Evolutionary conservation across 2,329 filamentous ascomycete species (phyloP).

Genomic region (Endothia cerciana): DNA sequence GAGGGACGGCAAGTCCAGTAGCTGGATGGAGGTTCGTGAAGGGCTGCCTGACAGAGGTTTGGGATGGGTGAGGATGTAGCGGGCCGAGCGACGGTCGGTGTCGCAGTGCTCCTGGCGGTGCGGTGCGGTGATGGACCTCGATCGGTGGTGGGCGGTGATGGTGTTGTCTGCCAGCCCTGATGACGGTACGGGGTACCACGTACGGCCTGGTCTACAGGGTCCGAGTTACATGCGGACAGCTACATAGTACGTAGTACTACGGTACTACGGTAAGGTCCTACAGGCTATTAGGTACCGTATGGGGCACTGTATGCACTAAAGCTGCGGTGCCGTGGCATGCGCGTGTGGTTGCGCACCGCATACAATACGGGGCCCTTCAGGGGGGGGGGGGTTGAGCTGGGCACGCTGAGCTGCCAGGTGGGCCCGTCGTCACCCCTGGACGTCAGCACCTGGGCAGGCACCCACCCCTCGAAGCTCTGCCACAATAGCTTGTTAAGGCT

Average conservation of each 20-base stretch:
- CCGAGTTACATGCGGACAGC: not conserved
- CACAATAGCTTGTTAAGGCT: no score
- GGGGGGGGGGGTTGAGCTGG: no score
- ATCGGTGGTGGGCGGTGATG: slow-evolving; percentile 10
- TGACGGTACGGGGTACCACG: slow-evolving; percentile 13
- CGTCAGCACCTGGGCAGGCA: no score
- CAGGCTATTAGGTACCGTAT: no score
- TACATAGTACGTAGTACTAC: not conserved
- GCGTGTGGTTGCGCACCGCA: no score
- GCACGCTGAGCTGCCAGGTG: no score
- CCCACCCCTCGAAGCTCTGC: no score
- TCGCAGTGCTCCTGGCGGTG: not conserved
- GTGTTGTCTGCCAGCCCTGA: slow-evolving; percentile 18
- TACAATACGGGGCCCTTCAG: no score
- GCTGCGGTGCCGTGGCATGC: no score
- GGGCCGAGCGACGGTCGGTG: not conserved
- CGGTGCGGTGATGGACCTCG: slow-evolving; percentile 1
- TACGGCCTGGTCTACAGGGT: not conserved
- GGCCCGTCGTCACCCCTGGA: no score
- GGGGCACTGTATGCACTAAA: no score
- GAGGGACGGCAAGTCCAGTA: slow-evolving; percentile 35
- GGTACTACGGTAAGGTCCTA: not conserved
- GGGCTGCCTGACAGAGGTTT: not conserved
- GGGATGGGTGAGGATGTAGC: not conserved
- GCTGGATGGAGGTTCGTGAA: slow-evolving; percentile 26